phyloP scores from a whole-genome alignment of 306 rosid genomes.

The Heteromeles arbutifolia region DNA sequence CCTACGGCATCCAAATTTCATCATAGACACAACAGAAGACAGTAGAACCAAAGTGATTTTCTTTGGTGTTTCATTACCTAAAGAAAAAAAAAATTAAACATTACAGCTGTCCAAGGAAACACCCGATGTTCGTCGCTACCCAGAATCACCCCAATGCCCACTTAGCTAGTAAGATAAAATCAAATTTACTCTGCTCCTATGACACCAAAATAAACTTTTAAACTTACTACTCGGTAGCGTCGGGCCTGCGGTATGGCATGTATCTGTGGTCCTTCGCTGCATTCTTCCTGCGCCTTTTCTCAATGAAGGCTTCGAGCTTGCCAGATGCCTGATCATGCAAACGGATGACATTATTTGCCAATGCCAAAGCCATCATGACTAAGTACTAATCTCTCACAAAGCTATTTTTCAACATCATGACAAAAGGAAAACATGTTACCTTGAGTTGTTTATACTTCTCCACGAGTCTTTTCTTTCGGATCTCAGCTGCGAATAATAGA shows the following conservation, averaged over 20 bases:
- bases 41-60: no score
- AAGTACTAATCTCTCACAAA: background rate
- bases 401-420: background rate
- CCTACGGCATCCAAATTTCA: no score
- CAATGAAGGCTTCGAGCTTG: conserved; percentile 61
- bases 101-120: background rate
- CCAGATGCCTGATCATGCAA: conserved; percentile 47
- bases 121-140: background rate
- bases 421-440: conserved; percentile 30
- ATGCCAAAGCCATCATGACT: background rate
- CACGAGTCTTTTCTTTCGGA: conserved; percentile 54
- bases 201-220: background rate
- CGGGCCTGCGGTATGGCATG: conserved; percentile 69
- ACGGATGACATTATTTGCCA: background rate
- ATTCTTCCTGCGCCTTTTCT: conserved; percentile 75
- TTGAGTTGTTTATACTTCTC: conserved; percentile 63
- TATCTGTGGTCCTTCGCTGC: conserved; percentile 69
- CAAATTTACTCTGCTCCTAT: background rate
- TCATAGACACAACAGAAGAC: no score
- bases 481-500: conserved; percentile 51
- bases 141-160: background rate
- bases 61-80: no score
- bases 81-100: no score
- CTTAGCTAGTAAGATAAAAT: background rate
- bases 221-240: background rate